These are phyloP conservation scores for Saturnispora sanitii DNA, from an alignment of 805 yeast genomes.

Conservation along the genomic window DNA sequence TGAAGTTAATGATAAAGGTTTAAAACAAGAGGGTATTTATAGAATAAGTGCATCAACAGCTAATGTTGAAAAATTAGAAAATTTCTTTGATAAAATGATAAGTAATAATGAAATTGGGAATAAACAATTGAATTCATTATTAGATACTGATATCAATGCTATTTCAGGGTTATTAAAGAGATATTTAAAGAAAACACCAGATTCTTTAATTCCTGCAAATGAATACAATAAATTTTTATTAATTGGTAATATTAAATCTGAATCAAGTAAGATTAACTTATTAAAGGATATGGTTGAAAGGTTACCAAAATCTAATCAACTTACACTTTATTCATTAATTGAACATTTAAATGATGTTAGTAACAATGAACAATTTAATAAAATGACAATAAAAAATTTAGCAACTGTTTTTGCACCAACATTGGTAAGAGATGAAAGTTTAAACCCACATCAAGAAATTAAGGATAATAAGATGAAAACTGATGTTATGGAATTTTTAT, in stretches of 20 bases:
- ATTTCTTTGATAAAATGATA: slow-evolving; percentile 26
- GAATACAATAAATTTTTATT: slow-evolving; percentile 58
- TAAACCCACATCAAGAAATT: slow-evolving; percentile 72
- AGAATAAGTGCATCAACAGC: slow-evolving; percentile 79
- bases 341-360: slow-evolving; percentile 59
- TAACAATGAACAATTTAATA: slow-evolving; percentile 42
- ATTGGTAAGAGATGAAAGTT: slow-evolving; percentile 53
- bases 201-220: slow-evolving; percentile 69
- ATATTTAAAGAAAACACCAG: slow-evolving; percentile 74
- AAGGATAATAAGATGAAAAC: slow-evolving; percentile 75
- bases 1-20: slow-evolving; percentile 71
- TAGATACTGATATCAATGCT: slow-evolving; percentile 63
- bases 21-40: slow-evolving; percentile 79
- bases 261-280: slow-evolving; percentile 29
- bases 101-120: slow-evolving; percentile 24
- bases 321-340: slow-evolving; percentile 45
- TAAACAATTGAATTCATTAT: slow-evolving; percentile 16
- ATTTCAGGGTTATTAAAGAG: slow-evolving; percentile 81
- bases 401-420: slow-evolving; percentile 96
- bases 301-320: slow-evolving; percentile 62
- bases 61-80: slow-evolving; percentile 39
- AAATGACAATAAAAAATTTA: slow-evolving; percentile 77
- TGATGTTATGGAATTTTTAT: slow-evolving; percentile 63
- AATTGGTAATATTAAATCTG: slow-evolving; percentile 32
- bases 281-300: slow-evolving; percentile 36